These are phyloP conservation scores for Guillardia theta DNA, from an alignment of 78 protist species.

Conservation along the genomic window DNA sequence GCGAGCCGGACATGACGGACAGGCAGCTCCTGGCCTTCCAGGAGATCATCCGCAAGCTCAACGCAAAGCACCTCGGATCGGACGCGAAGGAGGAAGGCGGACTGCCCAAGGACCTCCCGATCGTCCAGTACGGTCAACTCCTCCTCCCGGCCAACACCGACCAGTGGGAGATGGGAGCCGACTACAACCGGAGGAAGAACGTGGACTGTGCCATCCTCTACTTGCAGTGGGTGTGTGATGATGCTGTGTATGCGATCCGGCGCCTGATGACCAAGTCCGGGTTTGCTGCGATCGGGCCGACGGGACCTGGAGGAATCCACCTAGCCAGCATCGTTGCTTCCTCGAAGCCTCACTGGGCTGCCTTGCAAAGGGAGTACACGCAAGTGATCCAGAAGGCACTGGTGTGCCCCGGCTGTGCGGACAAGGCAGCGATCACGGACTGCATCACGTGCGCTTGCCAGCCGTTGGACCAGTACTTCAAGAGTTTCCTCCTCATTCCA, in stretches of 20 bases:
- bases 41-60: not conserved
- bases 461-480: not conserved
- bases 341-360: no score
- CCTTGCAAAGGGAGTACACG: no score
- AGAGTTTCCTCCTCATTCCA: not conserved
- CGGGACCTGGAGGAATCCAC: not conserved
- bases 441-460: not conserved
- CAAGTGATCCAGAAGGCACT: no score
- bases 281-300: not conserved
- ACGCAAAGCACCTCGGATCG: slow-evolving; percentile 8
- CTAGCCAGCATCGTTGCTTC: no score
- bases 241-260: not conserved
- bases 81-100: not conserved
- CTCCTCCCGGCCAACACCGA: slow-evolving; percentile 28
- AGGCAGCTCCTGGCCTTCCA: not conserved
- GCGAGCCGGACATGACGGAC: slow-evolving; percentile 13
- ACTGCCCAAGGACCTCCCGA: not conserved
- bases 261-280: not conserved
- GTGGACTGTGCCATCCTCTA: not conserved
- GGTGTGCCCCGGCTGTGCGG: not conserved
- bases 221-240: not conserved
- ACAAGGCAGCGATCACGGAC: not conserved
- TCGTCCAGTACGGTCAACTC: not conserved
- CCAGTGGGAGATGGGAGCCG: slow-evolving; percentile 39
- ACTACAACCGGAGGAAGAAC: not conserved